A percentile compares a stretch with the other conserved stretches of the same genome.
These are phyloP conservation scores for Apiospora saccharicola DNA, from an alignment of 2,329 filamentous ascomycete genomes.

Conservation along the genomic window DNA sequence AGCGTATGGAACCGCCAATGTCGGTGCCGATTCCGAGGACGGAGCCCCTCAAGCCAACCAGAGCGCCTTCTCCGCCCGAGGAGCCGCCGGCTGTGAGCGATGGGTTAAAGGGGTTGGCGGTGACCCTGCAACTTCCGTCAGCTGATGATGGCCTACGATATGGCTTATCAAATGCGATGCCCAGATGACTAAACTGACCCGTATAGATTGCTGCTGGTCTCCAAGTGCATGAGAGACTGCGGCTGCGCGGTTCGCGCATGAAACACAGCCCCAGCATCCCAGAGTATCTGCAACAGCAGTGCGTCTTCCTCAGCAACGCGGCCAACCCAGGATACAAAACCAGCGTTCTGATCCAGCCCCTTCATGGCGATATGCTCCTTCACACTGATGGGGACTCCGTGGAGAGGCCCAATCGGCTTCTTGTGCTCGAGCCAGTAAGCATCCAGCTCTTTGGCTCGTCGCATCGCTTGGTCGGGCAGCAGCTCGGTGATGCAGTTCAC, in stretches of 20 bases:
- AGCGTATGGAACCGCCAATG: conserved; percentile 58
- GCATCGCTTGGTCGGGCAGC: conserved; percentile 34
- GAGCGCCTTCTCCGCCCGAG: conserved; percentile 64
- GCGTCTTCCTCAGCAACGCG: conserved; percentile 53
- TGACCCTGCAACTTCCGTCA: conserved; percentile 46
- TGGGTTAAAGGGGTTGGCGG: conserved; percentile 61
- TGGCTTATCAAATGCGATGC: not conserved
- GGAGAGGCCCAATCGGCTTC: conserved; percentile 37
- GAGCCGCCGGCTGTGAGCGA: conserved; percentile 59
- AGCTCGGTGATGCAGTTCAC: conserved; percentile 40
- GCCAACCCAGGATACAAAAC: conserved; percentile 58
- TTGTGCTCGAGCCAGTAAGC: conserved; percentile 32
- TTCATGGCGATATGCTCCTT: conserved; percentile 62
- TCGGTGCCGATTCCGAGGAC: conserved; percentile 62
- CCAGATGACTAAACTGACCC: conserved; percentile 42
- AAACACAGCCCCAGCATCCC: conserved; percentile 57
- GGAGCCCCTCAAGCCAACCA: conserved; percentile 59
- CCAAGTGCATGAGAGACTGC: conserved; percentile 62
- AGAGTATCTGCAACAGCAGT: conserved; percentile 54
- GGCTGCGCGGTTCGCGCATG: conserved; percentile 61
- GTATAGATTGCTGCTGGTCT: conserved; percentile 58
- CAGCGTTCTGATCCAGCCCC: conserved; percentile 55
- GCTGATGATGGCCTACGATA: not conserved
- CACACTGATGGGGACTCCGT: conserved; percentile 50
- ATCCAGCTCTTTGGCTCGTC: conserved; percentile 37